These are phyloP conservation scores for Solanum hybrid DNA, from an alignment of 305 asterid genomes.

Conservation along the genomic window DNA sequence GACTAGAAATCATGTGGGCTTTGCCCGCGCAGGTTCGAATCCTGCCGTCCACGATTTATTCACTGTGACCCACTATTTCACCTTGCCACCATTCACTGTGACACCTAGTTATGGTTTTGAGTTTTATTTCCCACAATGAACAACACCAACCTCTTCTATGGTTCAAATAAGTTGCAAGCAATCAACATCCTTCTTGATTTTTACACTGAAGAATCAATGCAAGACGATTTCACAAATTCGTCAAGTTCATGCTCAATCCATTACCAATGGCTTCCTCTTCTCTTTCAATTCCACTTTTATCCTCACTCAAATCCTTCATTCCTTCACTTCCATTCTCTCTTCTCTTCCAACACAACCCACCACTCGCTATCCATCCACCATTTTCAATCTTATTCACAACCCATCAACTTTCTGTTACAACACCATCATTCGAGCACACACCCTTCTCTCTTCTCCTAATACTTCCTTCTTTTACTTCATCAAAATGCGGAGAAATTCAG, in stretches of 20 bases:
- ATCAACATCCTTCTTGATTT: constrained; percentile 21
- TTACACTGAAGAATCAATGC: constrained; percentile 34
- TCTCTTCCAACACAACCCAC: constrained; percentile 9
- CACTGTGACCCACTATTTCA: not conserved
- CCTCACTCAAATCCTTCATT: constrained; percentile 44
- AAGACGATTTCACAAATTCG: constrained; percentile 38
- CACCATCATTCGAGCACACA: constrained; percentile 47
- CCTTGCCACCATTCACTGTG: not conserved
- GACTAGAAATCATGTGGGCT: constrained; percentile 99
- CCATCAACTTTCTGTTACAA: constrained; percentile 63
- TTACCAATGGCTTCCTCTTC: constrained; percentile 43
- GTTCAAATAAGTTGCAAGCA: constrained; percentile 24
- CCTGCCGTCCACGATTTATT: constrained; percentile 69
- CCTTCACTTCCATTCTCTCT: constrained; percentile 28
- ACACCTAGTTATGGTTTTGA: not conserved
- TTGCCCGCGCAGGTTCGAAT: constrained; percentile 99
- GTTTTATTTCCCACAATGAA: not conserved
- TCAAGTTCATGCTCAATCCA: constrained; percentile 71
- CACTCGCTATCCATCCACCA: constrained; percentile 28
- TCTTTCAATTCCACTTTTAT: constrained; percentile 21
- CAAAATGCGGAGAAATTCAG: constrained; percentile 38
- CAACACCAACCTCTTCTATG: not conserved
- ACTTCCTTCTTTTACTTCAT: constrained; percentile 26
- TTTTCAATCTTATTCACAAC: constrained; percentile 40
- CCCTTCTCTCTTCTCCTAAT: constrained; percentile 36